Base-by-base conservation (phyloP, 2,329 filamentous ascomycete species). In the Aspergillus clavatus region DNA sequence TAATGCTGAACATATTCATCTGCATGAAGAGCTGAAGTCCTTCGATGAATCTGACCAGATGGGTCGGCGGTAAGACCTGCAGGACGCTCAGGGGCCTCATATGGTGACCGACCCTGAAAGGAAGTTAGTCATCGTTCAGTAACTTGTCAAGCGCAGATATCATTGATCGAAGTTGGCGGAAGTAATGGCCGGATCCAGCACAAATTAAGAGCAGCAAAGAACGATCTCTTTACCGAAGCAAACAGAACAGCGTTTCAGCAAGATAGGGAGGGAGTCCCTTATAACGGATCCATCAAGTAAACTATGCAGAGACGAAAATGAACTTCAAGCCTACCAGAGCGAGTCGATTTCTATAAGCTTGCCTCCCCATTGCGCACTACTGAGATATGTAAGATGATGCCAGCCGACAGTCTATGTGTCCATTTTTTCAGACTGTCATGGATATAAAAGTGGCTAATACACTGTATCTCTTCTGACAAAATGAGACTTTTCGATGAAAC, bases 1-100 rank as follows among this genome's bases (percentile, higher is more conserved):
- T 73, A 76, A 33, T 70, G 65, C 49, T 76, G 73, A 38, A 70
- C 60, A 55, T 75, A 74, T n/a, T 57, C 60, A 40, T 69, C 69
- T 24, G 66, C 59, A 53, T 67, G 58, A n/a, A 63, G 45, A 40
- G 45, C 50, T 8, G 61, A 60, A 24, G 53, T 50, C 43, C 55
- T 55, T 35, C 52, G 54, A 19, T 49, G 42, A 38, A 53, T 55
- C 24, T 58, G 46, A 41, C 33, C 46, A 43, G 46, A 51, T 29
- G 50, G 51, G 6, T 58, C 57, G 10, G 54, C 46, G 3, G 54
- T 46, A 26, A 56, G 47, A 16, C 42, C 51, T 8, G 51, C 43
- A 39, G 56, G 47, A 18, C 42, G 51, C 45, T 71, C 68, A 5
- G 69, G 68, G n/a, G 62, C 54, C 53, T 73, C 69, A 49, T 71